Percentiles rank a stretch among this genome's conserved stretches.
Evolutionary conservation across 108 stramenopile genomes (phyloP).

Genomic region (Schizochytrium sp.): DNA sequence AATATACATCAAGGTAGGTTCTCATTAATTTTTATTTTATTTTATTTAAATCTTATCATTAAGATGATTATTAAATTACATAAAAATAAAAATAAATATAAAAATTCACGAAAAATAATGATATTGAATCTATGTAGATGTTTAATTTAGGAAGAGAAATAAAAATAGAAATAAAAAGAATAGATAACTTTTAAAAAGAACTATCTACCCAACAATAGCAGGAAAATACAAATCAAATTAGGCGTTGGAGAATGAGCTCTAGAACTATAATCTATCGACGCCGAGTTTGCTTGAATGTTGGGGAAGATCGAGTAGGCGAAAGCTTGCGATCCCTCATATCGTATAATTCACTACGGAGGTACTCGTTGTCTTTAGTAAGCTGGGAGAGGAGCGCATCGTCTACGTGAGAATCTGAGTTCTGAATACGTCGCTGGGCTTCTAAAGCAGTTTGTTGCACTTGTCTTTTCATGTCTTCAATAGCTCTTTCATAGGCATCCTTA

Average conservation of each 20-base stretch:
- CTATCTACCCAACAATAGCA: neutral
- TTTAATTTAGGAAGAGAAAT: too few relatives aligned
- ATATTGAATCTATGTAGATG: too few relatives aligned
- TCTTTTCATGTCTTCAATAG: conserved; percentile 39
- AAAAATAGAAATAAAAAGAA: neutral
- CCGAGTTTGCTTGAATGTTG: neutral
- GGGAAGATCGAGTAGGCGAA: conserved; percentile 30
- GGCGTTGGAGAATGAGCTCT: neutral
- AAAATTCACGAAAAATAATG: too few relatives aligned
- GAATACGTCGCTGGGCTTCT: conserved; percentile 54
- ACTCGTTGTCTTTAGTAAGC: conserved; percentile 58
- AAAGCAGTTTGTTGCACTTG: conserved; percentile 25
- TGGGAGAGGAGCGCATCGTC: conserved; percentile 43
- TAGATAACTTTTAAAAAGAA: neutral
- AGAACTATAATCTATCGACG: neutral
- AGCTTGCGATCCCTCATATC: neutral
- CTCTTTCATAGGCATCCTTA: conserved; percentile 40
- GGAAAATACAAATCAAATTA: neutral
- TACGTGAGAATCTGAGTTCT: neutral
- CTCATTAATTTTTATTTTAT: too few relatives aligned
- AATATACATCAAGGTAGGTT: too few relatives aligned
- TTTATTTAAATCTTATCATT: too few relatives aligned
- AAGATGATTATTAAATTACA: too few relatives aligned
- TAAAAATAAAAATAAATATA: too few relatives aligned
- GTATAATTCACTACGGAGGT: conserved; percentile 11